These are phyloP conservation scores for Aspergillus incahuasiensis DNA, from an alignment of 495 filamentous ascomycete genomes.

Conservation along the genomic window DNA sequence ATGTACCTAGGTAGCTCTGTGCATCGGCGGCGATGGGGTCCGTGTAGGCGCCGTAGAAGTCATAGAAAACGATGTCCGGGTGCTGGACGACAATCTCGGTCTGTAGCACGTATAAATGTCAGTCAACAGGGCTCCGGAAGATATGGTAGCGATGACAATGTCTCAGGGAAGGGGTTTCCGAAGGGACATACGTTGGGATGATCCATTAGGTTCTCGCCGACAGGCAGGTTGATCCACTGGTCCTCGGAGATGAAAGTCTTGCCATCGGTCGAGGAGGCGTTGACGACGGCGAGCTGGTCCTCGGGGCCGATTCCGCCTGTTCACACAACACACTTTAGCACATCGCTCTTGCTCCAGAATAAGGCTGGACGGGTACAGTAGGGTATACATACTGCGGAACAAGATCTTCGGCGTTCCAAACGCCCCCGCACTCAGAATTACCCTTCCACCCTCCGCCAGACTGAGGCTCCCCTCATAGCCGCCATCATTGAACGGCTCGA, in stretches of 20 bases:
- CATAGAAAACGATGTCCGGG: slow-evolving; percentile 17
- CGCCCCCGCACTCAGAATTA: slow-evolving; percentile 65
- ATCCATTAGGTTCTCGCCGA: slow-evolving; percentile 70
- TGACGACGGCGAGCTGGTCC: slow-evolving; percentile 56
- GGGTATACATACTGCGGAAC: slow-evolving; percentile 26
- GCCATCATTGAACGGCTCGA: slow-evolving; percentile 53
- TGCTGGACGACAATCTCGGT: slow-evolving; percentile 17
- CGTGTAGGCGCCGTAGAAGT: slow-evolving; percentile 15
- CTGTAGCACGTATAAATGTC: too few species aligned
- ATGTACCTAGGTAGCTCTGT: slow-evolving; percentile 13
- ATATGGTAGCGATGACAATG: too few species aligned
- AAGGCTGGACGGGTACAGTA: too few species aligned
- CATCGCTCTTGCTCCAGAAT: neutral
- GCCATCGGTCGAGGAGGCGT: slow-evolving; percentile 30
- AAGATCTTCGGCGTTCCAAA: slow-evolving; percentile 73
- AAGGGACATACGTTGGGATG: slow-evolving; percentile 77
- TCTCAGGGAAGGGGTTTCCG: too few species aligned
- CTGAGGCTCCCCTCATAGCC: slow-evolving; percentile 56
- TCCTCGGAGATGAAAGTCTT: slow-evolving; percentile 50
- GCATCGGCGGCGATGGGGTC: slow-evolving; percentile 11
- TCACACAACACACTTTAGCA: neutral
- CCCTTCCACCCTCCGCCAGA: slow-evolving; percentile 57
- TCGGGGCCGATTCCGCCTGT: slow-evolving; percentile 51
- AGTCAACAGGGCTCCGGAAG: too few species aligned
- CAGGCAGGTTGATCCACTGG: slow-evolving; percentile 68